phyloP scores from a whole-genome alignment of 441 rosid genomes.

The Aleurites moluccanus region DNA sequence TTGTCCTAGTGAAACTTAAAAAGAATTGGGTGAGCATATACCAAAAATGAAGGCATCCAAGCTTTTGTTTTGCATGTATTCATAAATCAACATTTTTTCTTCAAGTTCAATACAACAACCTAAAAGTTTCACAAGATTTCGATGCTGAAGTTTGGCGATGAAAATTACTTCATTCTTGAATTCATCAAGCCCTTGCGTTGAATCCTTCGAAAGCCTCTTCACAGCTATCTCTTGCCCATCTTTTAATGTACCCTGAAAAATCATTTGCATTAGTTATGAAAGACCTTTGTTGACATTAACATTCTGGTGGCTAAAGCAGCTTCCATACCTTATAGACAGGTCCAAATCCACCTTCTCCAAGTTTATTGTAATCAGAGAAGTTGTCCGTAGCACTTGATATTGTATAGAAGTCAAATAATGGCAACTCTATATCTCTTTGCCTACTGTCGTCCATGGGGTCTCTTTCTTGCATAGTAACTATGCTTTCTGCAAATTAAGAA shows the following conservation, averaged over 20 bases:
- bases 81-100: too few relatives aligned
- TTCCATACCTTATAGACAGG: conserved; percentile 66
- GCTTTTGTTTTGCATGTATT: conserved; percentile 19
- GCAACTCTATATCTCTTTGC: conserved; percentile 58
- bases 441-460: conserved; percentile 10
- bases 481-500: conserved; percentile 4
- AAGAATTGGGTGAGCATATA: conserved; percentile 10
- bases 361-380: conserved; percentile 48
- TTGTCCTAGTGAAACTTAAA: neutral
- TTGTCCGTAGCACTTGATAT: conserved; percentile 54
- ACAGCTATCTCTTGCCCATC: conserved; percentile 59
- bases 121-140: too few relatives aligned
- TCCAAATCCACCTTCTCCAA: conserved; percentile 94
- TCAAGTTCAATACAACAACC: too few relatives aligned
- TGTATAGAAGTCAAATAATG: conserved; percentile 53
- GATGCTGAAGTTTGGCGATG: too few relatives aligned
- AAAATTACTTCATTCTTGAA: conserved; percentile 31
- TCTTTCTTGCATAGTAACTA: conserved; percentile 14
- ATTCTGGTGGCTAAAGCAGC: neutral
- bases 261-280: neutral
- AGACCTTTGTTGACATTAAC: neutral
- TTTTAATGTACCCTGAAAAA: conserved; percentile 52
- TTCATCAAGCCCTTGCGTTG: conserved; percentile 55
- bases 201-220: conserved; percentile 52
- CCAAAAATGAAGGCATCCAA: conserved; percentile 53